Percentiles rank a stretch among this genome's conserved stretches.
phyloP scores from a whole-genome alignment of 2,329 filamentous ascomycete genomes.

The Aquanectria penicillioides region DNA sequence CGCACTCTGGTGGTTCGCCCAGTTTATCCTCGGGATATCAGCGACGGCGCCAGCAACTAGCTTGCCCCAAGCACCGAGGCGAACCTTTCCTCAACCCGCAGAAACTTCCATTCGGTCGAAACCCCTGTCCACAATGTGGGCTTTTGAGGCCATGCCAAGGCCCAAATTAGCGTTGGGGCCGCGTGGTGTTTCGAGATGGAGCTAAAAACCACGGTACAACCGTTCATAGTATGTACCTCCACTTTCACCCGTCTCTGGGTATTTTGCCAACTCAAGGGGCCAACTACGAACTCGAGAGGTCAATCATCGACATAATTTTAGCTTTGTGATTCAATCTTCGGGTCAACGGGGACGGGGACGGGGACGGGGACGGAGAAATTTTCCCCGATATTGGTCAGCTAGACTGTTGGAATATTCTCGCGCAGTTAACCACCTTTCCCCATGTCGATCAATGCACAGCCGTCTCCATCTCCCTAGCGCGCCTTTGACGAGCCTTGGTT shows the following conservation, averaged over 20 bases:
- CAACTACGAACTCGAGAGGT: background rate
- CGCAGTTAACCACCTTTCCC: slow-evolving; percentile 2
- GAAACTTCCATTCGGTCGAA: slow-evolving; percentile 29
- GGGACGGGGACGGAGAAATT: too few relatives aligned
- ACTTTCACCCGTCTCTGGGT: slow-evolving; percentile 6
- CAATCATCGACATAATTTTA: slow-evolving; percentile 7
- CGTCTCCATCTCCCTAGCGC: slow-evolving; percentile 15
- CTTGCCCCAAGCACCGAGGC: slow-evolving; percentile 22
- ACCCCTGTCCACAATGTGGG: slow-evolving; percentile 25
- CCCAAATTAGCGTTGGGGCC: slow-evolving; percentile 23
- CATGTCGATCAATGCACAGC: slow-evolving; percentile 11
- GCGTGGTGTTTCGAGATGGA: slow-evolving; percentile 28
- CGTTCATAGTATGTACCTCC: slow-evolving; percentile 23
- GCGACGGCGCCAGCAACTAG: slow-evolving; percentile 21
- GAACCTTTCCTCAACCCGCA: slow-evolving; percentile 16
- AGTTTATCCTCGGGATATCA: too few relatives aligned
- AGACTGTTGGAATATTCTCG: background rate
- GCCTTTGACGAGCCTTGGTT: slow-evolving; percentile 10
- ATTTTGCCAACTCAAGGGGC: slow-evolving; percentile 13
- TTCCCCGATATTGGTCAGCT: too few relatives aligned
- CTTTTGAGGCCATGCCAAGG: slow-evolving; percentile 26
- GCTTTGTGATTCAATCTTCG: slow-evolving; percentile 7
- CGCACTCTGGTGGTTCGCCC: background rate
- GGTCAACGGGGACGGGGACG: slow-evolving; percentile 4
- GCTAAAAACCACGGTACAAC: slow-evolving; percentile 24